Percentiles rank a stretch among this genome's conserved stretches.
Conservation (phyloP, 2,329 filamentous ascomycete species). For the Drechslerella coelobrocha region DNA sequence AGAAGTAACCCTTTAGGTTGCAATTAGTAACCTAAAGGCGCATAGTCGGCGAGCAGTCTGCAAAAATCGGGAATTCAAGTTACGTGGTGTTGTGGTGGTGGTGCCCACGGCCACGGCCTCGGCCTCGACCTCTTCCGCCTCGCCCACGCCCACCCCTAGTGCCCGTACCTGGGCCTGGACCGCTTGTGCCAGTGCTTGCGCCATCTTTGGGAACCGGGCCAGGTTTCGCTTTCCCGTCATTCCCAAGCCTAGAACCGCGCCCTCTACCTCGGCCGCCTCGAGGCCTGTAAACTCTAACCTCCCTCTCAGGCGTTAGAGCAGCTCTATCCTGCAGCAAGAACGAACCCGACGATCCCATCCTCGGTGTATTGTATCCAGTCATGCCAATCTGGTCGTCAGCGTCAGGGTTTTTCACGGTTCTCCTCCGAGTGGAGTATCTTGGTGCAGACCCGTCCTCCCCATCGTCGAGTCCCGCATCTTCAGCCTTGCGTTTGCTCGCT, state of each 20-base stretch:
- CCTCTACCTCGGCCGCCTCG: slow-evolving; percentile 30
- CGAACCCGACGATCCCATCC: slow-evolving; percentile 12
- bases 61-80: not conserved
- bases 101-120: slow-evolving; percentile 24
- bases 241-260: slow-evolving; percentile 9
- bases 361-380: slow-evolving; percentile 36
- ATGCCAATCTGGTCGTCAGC: slow-evolving; percentile 39
- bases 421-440: slow-evolving; percentile 30
- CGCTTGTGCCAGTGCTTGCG: slow-evolving; percentile 4
- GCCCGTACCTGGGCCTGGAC: slow-evolving; percentile 1
- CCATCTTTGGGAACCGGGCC: slow-evolving; percentile 5
- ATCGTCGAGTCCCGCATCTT: slow-evolving; percentile 39
- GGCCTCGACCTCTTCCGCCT: slow-evolving; percentile 21
- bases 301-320: slow-evolving; percentile 34
- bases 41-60: too few relatives aligned
- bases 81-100: too few relatives aligned
- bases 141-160: slow-evolving; percentile 31
- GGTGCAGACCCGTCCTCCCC: slow-evolving; percentile 35
- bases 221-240: slow-evolving; percentile 9
- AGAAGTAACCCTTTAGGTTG: too few relatives aligned
- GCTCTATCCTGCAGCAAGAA: slow-evolving; percentile 3
- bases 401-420: slow-evolving; percentile 41
- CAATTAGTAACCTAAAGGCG: not conserved
- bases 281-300: slow-evolving; percentile 35
- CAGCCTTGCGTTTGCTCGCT: slow-evolving; percentile 28